Conservation (phyloP, 306 rosid species). For the Purshia tridentata region DNA sequence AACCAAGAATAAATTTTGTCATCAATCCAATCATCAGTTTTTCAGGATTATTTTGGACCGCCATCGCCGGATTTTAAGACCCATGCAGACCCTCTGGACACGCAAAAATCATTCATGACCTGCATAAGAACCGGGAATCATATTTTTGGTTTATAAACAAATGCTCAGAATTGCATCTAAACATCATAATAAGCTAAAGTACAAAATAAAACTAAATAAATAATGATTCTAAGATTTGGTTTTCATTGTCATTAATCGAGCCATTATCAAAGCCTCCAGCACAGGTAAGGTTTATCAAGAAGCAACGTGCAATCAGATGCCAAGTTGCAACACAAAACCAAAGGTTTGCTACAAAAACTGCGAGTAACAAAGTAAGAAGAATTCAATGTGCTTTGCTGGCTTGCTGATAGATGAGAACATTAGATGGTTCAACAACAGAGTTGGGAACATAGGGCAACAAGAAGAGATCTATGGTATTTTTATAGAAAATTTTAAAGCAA, state of each 20-base stretch:
- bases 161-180: background rate
- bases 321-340: no score
- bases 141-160: background rate
- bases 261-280: no score
- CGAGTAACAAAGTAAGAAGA: no score
- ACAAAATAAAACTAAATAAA: background rate
- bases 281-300: no score
- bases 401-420: background rate
- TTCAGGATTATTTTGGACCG: conserved; percentile 31
- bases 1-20: background rate
- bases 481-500: background rate
- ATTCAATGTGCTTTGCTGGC: background rate
- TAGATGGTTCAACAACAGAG: background rate
- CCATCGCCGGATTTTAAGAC: conserved; percentile 65
- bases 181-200: background rate
- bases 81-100: conserved; percentile 67
- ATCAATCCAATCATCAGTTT: conserved; percentile 4
- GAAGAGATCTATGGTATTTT: background rate
- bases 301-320: no score
- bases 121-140: conserved; percentile 25
- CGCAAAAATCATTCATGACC: conserved; percentile 79
- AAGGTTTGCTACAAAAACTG: no score
- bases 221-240: background rate
- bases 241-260: background rate
- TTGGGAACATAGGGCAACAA: background rate